These are phyloP conservation scores for Friedmanniomyces simplex DNA, from an alignment of 495 filamentous ascomycete species.

Conservation along the genomic window DNA sequence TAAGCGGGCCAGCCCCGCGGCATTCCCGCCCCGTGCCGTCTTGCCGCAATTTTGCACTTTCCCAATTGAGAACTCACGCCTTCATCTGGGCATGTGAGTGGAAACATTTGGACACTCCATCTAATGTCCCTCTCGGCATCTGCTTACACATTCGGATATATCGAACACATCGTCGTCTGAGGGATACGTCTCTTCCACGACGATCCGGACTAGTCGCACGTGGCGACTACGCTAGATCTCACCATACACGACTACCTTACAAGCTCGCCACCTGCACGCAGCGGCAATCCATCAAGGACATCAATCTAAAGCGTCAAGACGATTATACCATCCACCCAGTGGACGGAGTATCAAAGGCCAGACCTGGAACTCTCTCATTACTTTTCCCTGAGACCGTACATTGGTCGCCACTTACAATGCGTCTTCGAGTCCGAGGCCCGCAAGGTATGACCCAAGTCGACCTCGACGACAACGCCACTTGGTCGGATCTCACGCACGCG, in stretches of 20 bases:
- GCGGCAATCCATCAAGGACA: too few relatives aligned
- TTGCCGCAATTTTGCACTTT: too few relatives aligned
- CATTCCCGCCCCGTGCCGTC: neutral
- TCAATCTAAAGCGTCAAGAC: too few relatives aligned
- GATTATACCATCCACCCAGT: too few relatives aligned
- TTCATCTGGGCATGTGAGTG: too few relatives aligned
- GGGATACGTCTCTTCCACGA: too few relatives aligned
- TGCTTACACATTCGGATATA: neutral
- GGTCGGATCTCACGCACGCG: constrained; percentile 47
- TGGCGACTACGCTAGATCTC: neutral
- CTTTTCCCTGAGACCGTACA: too few relatives aligned
- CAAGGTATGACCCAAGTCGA: constrained; percentile 51
- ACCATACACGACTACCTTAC: too few relatives aligned
- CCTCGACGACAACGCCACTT: constrained; percentile 53
- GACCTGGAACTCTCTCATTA: too few relatives aligned
- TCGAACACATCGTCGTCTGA: neutral
- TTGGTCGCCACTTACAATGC: constrained; percentile 35
- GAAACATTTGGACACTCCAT: neutral
- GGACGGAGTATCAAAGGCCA: too few relatives aligned
- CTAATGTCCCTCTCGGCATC: neutral
- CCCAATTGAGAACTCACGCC: too few relatives aligned
- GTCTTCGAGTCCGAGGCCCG: constrained; percentile 53
- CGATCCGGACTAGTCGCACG: neutral
- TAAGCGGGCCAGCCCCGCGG: neutral
- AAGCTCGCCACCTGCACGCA: too few relatives aligned